Evolutionary conservation across 2,329 filamentous ascomycete genomes (phyloP).

Genomic region (Colletotrichum sublineola): DNA sequence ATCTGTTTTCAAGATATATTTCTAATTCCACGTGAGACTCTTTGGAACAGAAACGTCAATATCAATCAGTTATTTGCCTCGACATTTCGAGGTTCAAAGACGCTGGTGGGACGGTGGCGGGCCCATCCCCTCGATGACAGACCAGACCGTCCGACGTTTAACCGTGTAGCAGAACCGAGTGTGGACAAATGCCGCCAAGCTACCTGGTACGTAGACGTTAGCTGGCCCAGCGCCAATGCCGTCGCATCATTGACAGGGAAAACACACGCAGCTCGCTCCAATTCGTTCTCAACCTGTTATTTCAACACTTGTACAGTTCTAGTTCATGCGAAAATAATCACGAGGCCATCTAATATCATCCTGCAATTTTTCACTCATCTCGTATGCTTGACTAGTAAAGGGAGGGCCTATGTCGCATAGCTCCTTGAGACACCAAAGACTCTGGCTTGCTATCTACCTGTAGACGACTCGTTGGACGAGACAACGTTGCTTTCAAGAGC

Average conservation of each 20-base stretch:
- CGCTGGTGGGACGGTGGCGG: neutral
- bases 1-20: accelerated
- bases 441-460: neutral
- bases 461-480: neutral
- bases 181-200: neutral
- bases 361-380: neutral
- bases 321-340: neutral
- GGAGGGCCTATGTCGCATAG: neutral
- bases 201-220: neutral
- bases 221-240: neutral
- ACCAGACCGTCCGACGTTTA: constrained; percentile 3
- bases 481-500: constrained; percentile 12
- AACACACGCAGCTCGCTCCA: neutral
- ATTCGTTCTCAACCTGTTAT: neutral
- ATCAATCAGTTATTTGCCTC: neutral
- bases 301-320: neutral
- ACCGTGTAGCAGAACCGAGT: constrained; percentile 10
- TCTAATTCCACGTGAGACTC: accelerated
- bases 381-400: too few species aligned
- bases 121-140: neutral
- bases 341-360: neutral
- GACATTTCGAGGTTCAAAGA: neutral
- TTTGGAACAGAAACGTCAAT: neutral
- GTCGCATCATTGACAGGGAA: neutral
- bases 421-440: neutral